Evolutionary conservation across 371 early-diverging fungal species (phyloP).

Genomic region (Haplosporangium sp.): DNA sequence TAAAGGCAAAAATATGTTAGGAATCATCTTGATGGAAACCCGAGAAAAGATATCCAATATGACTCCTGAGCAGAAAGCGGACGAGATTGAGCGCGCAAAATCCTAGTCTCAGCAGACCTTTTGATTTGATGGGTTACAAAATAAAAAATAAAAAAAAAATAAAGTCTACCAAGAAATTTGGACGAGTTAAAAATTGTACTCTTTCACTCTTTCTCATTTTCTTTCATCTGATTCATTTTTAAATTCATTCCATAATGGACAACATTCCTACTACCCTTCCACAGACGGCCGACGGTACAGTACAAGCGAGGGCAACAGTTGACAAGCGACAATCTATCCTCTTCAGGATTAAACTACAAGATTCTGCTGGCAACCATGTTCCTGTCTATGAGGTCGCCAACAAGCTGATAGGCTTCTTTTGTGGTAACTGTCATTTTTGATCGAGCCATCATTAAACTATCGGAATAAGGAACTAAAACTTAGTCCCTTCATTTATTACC

Average conservation of each 20-base stretch:
- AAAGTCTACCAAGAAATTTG: background rate
- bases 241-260: constrained; percentile 12
- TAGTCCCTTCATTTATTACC: background rate
- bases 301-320: constrained; percentile 35
- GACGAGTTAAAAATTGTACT: background rate
- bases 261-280: constrained; percentile 10
- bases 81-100: constrained; percentile 17
- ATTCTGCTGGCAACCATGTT: constrained; percentile 47
- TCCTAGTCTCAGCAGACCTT: background rate
- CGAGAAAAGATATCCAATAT: constrained; percentile 38
- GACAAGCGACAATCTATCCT: constrained; percentile 48
- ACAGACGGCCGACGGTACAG: constrained; percentile 2
- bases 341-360: constrained; percentile 50
- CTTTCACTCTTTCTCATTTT: background rate
- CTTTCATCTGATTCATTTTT: background rate
- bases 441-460: too few relatives aligned
- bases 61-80: constrained; percentile 25
- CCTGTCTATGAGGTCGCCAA: constrained; percentile 52
- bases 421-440: constrained; percentile 19
- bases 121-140: background rate
- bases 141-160: background rate
- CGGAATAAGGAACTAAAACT: too few relatives aligned
- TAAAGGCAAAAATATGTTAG: constrained; percentile 60
- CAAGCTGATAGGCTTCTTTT: constrained; percentile 49
- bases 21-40: constrained; percentile 55